Evolutionary conservation across 2,329 filamentous ascomycete genomes (phyloP), one percentile per base, ranked within the genome.

Genomic region (Fusarium guadeloupense): DNA sequence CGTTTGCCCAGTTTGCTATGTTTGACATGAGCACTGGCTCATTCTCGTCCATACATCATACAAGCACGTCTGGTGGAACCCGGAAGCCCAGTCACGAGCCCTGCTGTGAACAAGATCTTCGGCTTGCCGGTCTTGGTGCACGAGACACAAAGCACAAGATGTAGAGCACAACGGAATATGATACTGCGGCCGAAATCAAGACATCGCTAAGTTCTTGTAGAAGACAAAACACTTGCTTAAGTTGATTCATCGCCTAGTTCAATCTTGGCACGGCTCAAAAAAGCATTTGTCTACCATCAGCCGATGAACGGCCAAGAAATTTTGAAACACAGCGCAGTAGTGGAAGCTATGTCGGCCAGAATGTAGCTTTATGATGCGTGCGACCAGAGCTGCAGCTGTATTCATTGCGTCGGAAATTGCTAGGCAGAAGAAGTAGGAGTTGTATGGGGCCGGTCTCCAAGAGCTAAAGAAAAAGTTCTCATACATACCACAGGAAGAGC

Each of bases 21-120:
- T 35, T 50, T 37, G 38, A 42, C 53, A 34, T 38, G 39, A 59
- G 54, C 53, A 51, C 48, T 43, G 51, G 42, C 48, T 43, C 33
- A 16, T 54, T 39, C 33, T 44, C 34, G 33, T 19, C 43, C 46
- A 55, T 48, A 60, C 46, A 35, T 39, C 49, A 52, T 45, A 44
- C 50, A 54, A 59, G 48, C 55, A 64, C 35, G 54, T 14, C 38
- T 35, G 25, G 62, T 68, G 48, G 46, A 62, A 62, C 59, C 58
- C 55, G 26, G 48, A 42, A 59, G 31, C 39, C 48, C 45, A 55
- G 41, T 38, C 21, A 33, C 37, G 38, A 53, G 43, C 47, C 50
- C 43, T 48, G 33, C 33, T 45, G 39, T 53, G 44, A 44, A 46
- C 37, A 48, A 42, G 43, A 43, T 63, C 53, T 59, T 54, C 35